Conservation (phyloP, 805 yeast genomes). For the Candida lessepsii region DNA sequence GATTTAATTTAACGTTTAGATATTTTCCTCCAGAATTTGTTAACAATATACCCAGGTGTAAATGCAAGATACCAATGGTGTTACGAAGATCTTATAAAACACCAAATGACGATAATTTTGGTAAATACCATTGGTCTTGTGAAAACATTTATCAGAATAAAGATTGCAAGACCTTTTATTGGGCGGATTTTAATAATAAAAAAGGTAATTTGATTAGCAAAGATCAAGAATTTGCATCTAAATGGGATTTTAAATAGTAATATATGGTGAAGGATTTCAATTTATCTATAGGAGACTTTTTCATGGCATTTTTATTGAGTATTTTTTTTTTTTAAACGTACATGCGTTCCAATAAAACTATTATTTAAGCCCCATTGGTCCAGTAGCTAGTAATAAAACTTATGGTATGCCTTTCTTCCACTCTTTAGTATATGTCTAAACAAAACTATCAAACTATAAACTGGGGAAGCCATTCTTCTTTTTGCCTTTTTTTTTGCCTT, state of each 20-base stretch:
- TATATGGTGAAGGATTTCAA: background rate
- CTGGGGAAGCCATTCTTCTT: no score
- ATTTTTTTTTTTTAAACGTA: no score
- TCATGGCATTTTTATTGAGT: no score
- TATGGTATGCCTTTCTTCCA: no score
- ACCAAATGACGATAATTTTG: conserved; percentile 35
- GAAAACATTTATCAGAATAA: conserved; percentile 42
- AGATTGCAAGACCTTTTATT: conserved; percentile 49
- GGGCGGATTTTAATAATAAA: conserved; percentile 44
- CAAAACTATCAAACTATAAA: no score
- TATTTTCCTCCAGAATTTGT: conserved; percentile 44
- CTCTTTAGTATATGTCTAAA: no score
- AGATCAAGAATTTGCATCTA: conserved; percentile 32
- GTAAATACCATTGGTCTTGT: conserved; percentile 70
- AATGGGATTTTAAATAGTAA: conserved; percentile 36
- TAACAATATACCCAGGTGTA: conserved; percentile 42
- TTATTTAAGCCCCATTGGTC: no score
- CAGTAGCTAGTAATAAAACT: no score
- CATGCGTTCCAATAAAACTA: no score
- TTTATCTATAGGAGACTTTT: no score
- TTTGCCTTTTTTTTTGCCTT: no score
- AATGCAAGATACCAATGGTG: conserved; percentile 50
- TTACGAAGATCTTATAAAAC: conserved; percentile 55
- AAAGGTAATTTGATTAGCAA: conserved; percentile 33
- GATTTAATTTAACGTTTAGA: conserved; percentile 69